Percentiles rank a stretch among this genome's conserved stretches.
phyloP scores from a whole-genome alignment of 371 early-diverging fungal species.

The Entomophthora muscae region DNA sequence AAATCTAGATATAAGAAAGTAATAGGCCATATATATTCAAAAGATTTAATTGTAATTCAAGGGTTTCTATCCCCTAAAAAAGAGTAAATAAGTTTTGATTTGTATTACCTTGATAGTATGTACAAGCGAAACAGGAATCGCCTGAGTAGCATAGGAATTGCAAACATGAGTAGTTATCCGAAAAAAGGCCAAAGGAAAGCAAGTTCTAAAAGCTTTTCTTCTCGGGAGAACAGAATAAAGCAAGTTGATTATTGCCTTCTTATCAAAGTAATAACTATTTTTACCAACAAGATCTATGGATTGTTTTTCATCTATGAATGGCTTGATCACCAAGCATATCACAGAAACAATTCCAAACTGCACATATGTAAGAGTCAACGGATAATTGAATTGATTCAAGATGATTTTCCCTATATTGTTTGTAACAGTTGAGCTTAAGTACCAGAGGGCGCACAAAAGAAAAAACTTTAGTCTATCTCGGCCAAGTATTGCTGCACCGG shows the following conservation, averaged over 20 bases:
- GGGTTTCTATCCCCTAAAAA: too few species aligned
- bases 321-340: not conserved
- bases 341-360: not conserved
- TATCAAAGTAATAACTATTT: not conserved
- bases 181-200: constrained; percentile 1
- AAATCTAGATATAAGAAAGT: too few species aligned
- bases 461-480: too few species aligned
- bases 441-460: not conserved
- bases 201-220: not conserved
- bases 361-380: not conserved
- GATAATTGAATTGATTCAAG: constrained; percentile 2
- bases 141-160: not conserved
- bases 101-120: not conserved
- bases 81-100: not conserved
- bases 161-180: not conserved
- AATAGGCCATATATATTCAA: too few species aligned
- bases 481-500: too few species aligned
- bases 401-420: not conserved
- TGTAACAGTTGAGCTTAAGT: not conserved
- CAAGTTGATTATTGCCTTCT: not conserved
- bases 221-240: too few species aligned
- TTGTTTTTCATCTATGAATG: too few species aligned
- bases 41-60: too few species aligned
- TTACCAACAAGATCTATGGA: too few species aligned
- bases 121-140: not conserved